These are phyloP conservation scores for Talaromyces sp. DNA, from an alignment of 2,329 filamentous ascomycete genomes.

Conservation along the genomic window DNA sequence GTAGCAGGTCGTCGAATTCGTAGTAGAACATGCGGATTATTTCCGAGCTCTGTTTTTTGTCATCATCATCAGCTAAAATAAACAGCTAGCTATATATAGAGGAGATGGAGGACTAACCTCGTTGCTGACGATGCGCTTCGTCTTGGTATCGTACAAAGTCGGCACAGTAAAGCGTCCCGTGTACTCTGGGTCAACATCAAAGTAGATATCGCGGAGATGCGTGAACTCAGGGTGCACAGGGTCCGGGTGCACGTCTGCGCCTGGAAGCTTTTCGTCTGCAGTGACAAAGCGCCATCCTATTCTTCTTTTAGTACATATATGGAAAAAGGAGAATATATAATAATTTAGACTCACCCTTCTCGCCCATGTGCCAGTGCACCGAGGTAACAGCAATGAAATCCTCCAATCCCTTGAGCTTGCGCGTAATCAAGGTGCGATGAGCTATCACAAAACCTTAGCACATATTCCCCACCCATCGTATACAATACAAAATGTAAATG, in stretches of 20 bases:
- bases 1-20: conserved; percentile 70
- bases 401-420: conserved; percentile 87
- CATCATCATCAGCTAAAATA: neutral
- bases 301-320: neutral
- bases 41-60: conserved; percentile 55
- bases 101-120: conserved; percentile 48
- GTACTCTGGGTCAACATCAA: conserved; percentile 66
- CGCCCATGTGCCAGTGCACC: conserved; percentile 89
- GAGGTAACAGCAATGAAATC: conserved; percentile 71
- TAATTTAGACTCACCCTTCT: conserved; percentile 46
- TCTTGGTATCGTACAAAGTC: conserved; percentile 67
- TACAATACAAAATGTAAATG: neutral
- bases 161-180: conserved; percentile 80
- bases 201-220: conserved; percentile 75
- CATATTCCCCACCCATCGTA: neutral
- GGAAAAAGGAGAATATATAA: neutral
- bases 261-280: conserved; percentile 53
- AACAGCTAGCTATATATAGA: neutral
- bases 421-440: conserved; percentile 77
- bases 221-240: conserved; percentile 63
- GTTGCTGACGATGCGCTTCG: conserved; percentile 76
- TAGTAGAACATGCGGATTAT: conserved; percentile 86
- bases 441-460: conserved; percentile 44
- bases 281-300: conserved; percentile 79
- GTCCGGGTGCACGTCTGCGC: conserved; percentile 48